Evolutionary conservation across 2,329 filamentous ascomycete genomes (phyloP).

Genomic region (Boeremia exigua): DNA sequence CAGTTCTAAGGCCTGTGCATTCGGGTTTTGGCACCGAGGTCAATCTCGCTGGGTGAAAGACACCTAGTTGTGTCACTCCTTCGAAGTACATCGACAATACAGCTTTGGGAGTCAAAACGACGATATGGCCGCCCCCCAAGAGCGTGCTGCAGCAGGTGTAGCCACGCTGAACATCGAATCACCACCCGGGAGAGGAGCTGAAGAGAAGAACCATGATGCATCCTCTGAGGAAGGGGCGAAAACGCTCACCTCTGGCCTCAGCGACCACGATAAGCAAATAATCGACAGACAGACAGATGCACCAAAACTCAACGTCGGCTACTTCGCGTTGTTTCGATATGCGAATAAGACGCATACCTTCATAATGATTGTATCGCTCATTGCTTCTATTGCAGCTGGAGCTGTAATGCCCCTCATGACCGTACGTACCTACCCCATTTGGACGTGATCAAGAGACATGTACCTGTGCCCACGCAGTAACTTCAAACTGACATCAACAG

Average conservation of each 20-base stretch:
- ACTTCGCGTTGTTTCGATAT: slow-evolving; percentile 56
- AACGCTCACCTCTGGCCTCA: slow-evolving; percentile 33
- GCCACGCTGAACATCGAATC: slow-evolving; percentile 7
- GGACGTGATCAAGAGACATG: background rate
- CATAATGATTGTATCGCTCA: slow-evolving; percentile 58
- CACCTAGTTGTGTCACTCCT: slow-evolving; percentile 5
- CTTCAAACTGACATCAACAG: slow-evolving; percentile 15
- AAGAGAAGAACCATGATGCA: slow-evolving; percentile 35
- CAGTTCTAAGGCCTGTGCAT: slow-evolving; percentile 6
- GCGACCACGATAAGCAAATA: slow-evolving; percentile 42
- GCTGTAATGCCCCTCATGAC: slow-evolving; percentile 80
- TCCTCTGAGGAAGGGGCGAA: slow-evolving; percentile 27
- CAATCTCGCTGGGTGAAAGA: slow-evolving; percentile 12
- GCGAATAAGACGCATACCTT: slow-evolving; percentile 49
- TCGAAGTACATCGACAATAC: slow-evolving; percentile 5
- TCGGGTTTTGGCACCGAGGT: slow-evolving; percentile 14
- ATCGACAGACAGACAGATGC: slow-evolving; percentile 51
- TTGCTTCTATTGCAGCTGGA: slow-evolving; percentile 74
- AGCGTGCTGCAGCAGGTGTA: slow-evolving; percentile 12
- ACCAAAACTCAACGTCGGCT: slow-evolving; percentile 52
- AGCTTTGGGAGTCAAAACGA: slow-evolving; percentile 7
- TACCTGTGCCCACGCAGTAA: background rate
- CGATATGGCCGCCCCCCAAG: slow-evolving; percentile 15
- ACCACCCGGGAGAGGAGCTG: slow-evolving; percentile 18
- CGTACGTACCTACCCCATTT: slow-evolving; percentile 27